Base-by-base conservation (phyloP, 805 yeast genomes). In the Phaffomyces thermotolerans region DNA sequence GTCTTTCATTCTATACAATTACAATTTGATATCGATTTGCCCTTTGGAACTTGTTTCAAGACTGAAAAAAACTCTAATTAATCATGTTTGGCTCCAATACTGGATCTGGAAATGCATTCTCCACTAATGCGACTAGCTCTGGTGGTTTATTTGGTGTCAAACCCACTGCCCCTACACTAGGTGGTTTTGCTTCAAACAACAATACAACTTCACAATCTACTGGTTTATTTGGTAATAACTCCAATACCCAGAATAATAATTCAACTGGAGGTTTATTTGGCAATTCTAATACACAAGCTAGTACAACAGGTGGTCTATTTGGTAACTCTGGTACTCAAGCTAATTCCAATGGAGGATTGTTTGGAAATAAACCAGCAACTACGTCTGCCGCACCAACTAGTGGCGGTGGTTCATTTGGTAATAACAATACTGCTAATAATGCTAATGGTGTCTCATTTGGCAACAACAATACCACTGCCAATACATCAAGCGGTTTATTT, bases 281-380 rank as follows among this genome's bases (percentile, higher is more conserved):
- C 17, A 40, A 40, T 23, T 22, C 34, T 17, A 24, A 30, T n/a
- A 37, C 24, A 4, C 34, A 27, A 29, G 13, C 25, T 18, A 29
- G 18, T 37, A 8, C 50, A 6, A 10, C 45, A 20, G 51, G 48
- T 29, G 55, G 57, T 4, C 37, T 54, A 1, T 54, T 52, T 44
- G 57, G 50, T 17, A 39, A 45, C 38, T 42, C 34, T 32, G 36
- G 44, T 45, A 49, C 52, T 29, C 53, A 59, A 13, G 7, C 14
- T 22, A 14, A 12, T 4, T 14, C 25, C 9, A 36, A n/a, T 36
- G 20, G 17, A 14, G 18, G 30, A 6, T 6, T 31, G 7, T 31
- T 31, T 31, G 33, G 33, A 8, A 31, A n/a, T n/a, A 31, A n/a
- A 3, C 4, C 37, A 24, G n/a, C 30, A 14, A n/a, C 4, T 4